A percentile compares a stretch with the other conserved stretches of the same genome.
These are phyloP conservation scores for Fraxinus albicans DNA, from an alignment of 305 asterid genomes.

Conservation along the genomic window DNA sequence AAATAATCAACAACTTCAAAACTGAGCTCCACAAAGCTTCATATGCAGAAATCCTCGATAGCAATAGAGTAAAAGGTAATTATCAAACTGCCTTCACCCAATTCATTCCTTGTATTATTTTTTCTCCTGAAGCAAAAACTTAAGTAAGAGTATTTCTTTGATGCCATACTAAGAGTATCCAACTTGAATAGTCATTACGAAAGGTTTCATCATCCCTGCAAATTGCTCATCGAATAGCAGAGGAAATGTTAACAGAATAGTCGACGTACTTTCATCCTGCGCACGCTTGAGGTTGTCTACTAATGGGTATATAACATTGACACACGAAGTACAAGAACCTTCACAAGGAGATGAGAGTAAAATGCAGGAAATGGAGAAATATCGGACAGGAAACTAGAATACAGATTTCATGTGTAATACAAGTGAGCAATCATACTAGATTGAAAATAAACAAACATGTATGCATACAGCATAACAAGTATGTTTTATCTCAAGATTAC, in stretches of 20 bases:
- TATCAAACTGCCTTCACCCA: not conserved
- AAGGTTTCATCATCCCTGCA: not conserved
- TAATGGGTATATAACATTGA: not conserved
- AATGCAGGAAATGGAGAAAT: not conserved
- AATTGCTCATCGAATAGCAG: not conserved
- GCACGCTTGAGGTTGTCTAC: not conserved
- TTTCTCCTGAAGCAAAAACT: not conserved
- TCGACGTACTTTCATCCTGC: not conserved
- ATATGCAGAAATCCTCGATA: not conserved
- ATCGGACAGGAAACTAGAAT: not conserved
- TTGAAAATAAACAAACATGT: not conserved
- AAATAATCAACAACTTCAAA: constrained; percentile 6
- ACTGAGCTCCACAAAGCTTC: not conserved
- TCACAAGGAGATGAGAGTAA: not conserved
- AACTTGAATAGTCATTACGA: not conserved
- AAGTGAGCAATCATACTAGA: not conserved
- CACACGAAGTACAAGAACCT: not conserved
- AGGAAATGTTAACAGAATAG: not conserved
- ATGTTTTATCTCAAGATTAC: not conserved
- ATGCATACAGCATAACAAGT: not conserved
- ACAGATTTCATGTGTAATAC: not conserved
- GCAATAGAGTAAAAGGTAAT: not conserved
- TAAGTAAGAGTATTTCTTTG: not conserved
- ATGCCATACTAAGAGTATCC: not conserved
- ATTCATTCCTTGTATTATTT: not conserved